phyloP scores from a whole-genome alignment of 2,329 filamentous ascomycete genomes.

The Ploettnerulaceae sp. region DNA sequence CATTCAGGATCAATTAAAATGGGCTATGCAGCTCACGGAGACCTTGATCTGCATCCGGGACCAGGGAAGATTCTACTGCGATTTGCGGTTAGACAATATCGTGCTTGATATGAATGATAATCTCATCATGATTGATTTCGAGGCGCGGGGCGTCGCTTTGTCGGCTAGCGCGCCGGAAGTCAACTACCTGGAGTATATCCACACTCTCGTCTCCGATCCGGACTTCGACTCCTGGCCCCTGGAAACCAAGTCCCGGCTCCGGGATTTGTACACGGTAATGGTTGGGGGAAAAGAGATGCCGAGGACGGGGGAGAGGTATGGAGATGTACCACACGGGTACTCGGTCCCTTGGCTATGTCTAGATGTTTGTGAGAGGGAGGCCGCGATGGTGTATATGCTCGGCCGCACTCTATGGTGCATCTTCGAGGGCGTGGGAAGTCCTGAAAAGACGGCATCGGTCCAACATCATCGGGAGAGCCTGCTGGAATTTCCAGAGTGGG shows the following conservation, averaged over 20 bases:
- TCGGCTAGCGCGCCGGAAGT: not conserved
- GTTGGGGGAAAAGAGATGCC: too few species aligned
- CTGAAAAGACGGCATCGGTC: too few species aligned
- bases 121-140: slow-evolving; percentile 7
- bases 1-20: slow-evolving; percentile 23
- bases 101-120: not conserved
- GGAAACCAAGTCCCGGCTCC: not conserved
- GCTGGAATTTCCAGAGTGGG: not conserved
- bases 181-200: not conserved
- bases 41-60: slow-evolving; percentile 8
- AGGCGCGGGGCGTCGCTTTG: not conserved
- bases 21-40: slow-evolving; percentile 4
- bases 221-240: not conserved
- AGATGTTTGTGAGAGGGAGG: not conserved
- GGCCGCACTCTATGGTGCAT: not conserved
- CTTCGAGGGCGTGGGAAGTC: not conserved
- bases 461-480: not conserved
- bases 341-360: not conserved
- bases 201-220: not conserved
- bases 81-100: slow-evolving; percentile 13
- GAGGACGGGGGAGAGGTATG: not conserved
- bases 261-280: too few species aligned
- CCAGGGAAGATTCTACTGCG: slow-evolving; percentile 2
- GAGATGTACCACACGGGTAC: not conserved
- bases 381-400: not conserved